Conservation (phyloP, 2,329 filamentous ascomycete species). For the Microsporum canis region DNA sequence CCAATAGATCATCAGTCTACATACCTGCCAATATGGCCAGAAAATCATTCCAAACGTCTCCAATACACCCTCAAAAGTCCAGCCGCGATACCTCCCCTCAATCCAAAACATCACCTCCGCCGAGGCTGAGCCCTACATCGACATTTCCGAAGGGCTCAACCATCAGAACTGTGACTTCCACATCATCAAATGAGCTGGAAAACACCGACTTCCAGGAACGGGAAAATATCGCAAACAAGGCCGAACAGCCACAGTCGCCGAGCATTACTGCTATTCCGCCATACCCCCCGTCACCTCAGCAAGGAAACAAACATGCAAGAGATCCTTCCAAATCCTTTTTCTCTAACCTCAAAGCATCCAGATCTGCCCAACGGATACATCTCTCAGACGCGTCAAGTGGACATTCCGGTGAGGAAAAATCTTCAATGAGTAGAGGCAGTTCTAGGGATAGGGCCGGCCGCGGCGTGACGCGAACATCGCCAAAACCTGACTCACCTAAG, state of each 20-base stretch:
- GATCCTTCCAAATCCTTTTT: conserved; percentile 39
- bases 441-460: conserved; percentile 33
- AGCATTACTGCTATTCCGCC: conserved; percentile 36
- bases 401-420: conserved; percentile 26
- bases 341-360: conserved; percentile 37
- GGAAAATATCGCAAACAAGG: conserved; percentile 13
- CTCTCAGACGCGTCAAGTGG: conserved; percentile 30
- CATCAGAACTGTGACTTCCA: conserved; percentile 30
- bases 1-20: background rate
- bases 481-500: background rate
- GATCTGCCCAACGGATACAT: conserved; percentile 33
- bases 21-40: conserved; percentile 13
- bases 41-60: conserved; percentile 11
- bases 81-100: conserved; percentile 8
- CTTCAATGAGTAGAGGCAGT: conserved; percentile 33
- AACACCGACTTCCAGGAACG: conserved; percentile 7
- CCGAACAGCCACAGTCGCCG: conserved; percentile 26
- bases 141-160: conserved; percentile 19
- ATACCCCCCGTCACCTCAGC: conserved; percentile 34
- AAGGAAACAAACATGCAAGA: conserved; percentile 28
- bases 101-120: conserved; percentile 5
- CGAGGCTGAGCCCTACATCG: conserved; percentile 11
- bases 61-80: conserved; percentile 11
- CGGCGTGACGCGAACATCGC: conserved; percentile 14
- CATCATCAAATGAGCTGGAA: conserved; percentile 1